Conservation (phyloP, 139 green algal species). For the Chlorella sorokiniana region DNA sequence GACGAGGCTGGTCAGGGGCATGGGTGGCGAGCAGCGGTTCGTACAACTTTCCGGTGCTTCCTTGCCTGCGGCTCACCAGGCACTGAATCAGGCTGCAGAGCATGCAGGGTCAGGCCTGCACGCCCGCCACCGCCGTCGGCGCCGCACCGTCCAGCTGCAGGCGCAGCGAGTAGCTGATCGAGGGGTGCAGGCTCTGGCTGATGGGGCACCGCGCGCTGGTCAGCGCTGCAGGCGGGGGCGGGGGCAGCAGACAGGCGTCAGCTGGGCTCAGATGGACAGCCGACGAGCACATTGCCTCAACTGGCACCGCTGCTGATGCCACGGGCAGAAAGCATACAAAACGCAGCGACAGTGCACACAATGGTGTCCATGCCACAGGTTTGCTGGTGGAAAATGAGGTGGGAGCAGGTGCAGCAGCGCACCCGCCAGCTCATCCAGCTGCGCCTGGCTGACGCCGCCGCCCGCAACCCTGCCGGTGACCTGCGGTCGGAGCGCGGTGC, state of each 20-base stretch:
- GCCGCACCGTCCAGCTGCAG: too few species aligned
- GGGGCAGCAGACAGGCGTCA: background rate
- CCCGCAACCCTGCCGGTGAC: background rate
- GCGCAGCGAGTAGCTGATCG: background rate
- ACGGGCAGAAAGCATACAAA: background rate
- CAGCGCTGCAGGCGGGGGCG: background rate
- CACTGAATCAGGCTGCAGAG: too few species aligned
- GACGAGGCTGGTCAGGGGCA: too few species aligned
- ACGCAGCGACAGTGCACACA: too few species aligned
- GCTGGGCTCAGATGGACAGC: background rate
- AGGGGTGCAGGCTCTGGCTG: slow-evolving; percentile 1
- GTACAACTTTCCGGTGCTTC: too few species aligned
- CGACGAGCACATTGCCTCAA: background rate
- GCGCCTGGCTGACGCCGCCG: background rate
- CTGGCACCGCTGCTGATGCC: background rate
- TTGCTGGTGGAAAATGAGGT: too few species aligned
- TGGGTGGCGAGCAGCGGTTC: too few species aligned
- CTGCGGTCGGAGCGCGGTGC: background rate
- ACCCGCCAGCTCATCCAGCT: slow-evolving; percentile 5
- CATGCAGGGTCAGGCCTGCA: background rate
- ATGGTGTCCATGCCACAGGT: too few species aligned
- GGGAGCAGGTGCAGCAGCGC: too few species aligned
- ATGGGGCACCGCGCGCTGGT: slow-evolving; percentile 13
- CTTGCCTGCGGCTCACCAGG: too few species aligned
- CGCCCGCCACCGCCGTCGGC: too few species aligned